Evolutionary conservation across 495 filamentous ascomycete species (phyloP), one percentile per base, ranked within the genome.

Genomic region (Trypethelium eluteriae): DNA sequence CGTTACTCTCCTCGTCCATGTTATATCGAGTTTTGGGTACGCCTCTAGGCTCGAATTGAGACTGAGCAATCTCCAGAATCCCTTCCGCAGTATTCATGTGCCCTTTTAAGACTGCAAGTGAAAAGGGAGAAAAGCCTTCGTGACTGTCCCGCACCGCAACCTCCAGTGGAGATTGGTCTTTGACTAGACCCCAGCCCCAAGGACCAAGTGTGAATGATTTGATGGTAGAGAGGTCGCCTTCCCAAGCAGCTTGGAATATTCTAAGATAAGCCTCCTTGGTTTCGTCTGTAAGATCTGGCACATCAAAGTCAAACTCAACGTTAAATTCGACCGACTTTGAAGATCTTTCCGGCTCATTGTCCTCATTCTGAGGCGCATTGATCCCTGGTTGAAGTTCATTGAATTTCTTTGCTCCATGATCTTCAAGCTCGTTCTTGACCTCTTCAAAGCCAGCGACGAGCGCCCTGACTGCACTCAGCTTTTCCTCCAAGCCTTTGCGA

Each of bases 171-270:
- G 75, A 67, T 47, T 84, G 75, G 38, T 81, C 73, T 38, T 75
- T 68, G 9, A 71, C 62, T 2, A 69, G 64, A 9, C 78, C 75
- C 12, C 14, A 16, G 34, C 57, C 57, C 78, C 83, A 81, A 41
- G 73, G 68, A 63, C 71, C 69, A 66, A 84, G 68, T n/a, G 84
- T 83, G 38, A 85, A 75, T 2, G 67, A 70, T 70, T 85, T 84
- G 73, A 88, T 81, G 2, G 77, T 85, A 0, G 81, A 77, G 1
- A 87, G 50, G 70, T 93, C 84, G 2, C 87, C 86, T n/a, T 63
- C 66, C 86, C 87, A 91, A 1, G 84, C 85, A 10, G 89, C 88
- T 71, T 91, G 82, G 79, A 79, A 82, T 78, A 85, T 64, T 70
- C 75, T 56, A 10, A 89, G 25, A 66, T 90, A 91, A 4, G 79